Evolutionary conservation across 2,329 filamentous ascomycete genomes (phyloP).

Genomic region (Nigrospora sphaerica): DNA sequence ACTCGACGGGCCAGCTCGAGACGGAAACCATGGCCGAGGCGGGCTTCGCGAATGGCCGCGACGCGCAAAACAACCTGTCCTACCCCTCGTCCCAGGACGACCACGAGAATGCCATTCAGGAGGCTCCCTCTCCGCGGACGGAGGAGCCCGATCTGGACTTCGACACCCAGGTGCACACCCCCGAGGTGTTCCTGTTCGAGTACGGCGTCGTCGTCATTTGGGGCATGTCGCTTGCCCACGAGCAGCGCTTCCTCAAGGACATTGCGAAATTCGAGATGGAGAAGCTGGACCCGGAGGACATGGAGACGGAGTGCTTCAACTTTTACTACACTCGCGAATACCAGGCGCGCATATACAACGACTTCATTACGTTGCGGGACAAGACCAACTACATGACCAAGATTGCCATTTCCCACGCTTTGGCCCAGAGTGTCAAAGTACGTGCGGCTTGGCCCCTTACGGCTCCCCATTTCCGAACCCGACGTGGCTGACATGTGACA

Average conservation of each 20-base stretch:
- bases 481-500: conserved; percentile 20
- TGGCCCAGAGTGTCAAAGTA: conserved; percentile 92
- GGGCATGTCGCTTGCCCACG: conserved; percentile 90
- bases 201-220: conserved; percentile 98
- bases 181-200: conserved; percentile 92
- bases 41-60: conserved; percentile 17
- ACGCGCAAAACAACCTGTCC: conserved; percentile 26
- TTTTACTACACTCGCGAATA: conserved; percentile 99
- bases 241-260: conserved; percentile 86
- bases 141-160: conserved; percentile 55
- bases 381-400: conserved; percentile 98
- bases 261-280: conserved; percentile 91
- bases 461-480: conserved; percentile 8
- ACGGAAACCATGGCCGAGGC: conserved; percentile 18
- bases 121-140: conserved; percentile 22
- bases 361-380: conserved; percentile 92
- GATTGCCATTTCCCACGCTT: conserved; percentile 88
- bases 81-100: conserved; percentile 13
- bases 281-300: conserved; percentile 79
- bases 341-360: conserved; percentile 97
- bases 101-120: conserved; percentile 23
- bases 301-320: conserved; percentile 94
- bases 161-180: conserved; percentile 81
- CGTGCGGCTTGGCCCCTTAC: neutral
- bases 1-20: conserved; percentile 64